A percentile compares a stretch with the other conserved stretches of the same genome.
These are phyloP conservation scores for Cryphonectria radicalis DNA, from an alignment of 2,329 filamentous ascomycete genomes.

Conservation along the genomic window DNA sequence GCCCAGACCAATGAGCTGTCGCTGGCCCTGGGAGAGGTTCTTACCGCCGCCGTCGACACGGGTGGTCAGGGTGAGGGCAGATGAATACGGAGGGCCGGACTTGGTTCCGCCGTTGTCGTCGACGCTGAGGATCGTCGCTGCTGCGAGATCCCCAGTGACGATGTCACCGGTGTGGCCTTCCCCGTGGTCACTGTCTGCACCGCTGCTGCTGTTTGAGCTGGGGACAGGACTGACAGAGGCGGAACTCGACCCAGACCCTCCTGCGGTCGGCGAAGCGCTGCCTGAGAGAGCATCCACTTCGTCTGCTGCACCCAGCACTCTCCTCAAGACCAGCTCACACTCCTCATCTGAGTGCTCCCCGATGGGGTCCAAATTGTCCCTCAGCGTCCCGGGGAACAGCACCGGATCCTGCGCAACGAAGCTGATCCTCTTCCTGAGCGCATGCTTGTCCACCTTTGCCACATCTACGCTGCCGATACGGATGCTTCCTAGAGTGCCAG, in stretches of 20 bases:
- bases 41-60: slow-evolving; percentile 62
- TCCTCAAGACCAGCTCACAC: slow-evolving; percentile 56
- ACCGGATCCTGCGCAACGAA: slow-evolving; percentile 69
- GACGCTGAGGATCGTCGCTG: slow-evolving; percentile 38
- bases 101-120: slow-evolving; percentile 24
- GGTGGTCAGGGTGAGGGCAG: slow-evolving; percentile 50
- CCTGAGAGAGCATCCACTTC: slow-evolving; percentile 20
- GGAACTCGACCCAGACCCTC: slow-evolving; percentile 20
- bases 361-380: slow-evolving; percentile 72
- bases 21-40: slow-evolving; percentile 66
- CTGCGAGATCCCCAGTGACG: not conserved
- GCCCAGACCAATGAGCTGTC: slow-evolving; percentile 65
- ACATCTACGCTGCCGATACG: slow-evolving; percentile 60
- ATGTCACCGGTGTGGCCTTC: not conserved
- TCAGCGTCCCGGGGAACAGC: slow-evolving; percentile 61
- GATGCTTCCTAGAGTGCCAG: slow-evolving; percentile 48
- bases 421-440: slow-evolving; percentile 61
- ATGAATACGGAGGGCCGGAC: not conserved
- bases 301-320: slow-evolving; percentile 57
- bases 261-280: slow-evolving; percentile 12
- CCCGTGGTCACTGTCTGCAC: not conserved
- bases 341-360: slow-evolving; percentile 58
- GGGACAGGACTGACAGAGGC: slow-evolving; percentile 6
- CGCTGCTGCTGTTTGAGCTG: slow-evolving; percentile 21
- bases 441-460: slow-evolving; percentile 55